phyloP scores from a whole-genome alignment of 306 rosid genomes.

The Corylus heterophylla region DNA sequence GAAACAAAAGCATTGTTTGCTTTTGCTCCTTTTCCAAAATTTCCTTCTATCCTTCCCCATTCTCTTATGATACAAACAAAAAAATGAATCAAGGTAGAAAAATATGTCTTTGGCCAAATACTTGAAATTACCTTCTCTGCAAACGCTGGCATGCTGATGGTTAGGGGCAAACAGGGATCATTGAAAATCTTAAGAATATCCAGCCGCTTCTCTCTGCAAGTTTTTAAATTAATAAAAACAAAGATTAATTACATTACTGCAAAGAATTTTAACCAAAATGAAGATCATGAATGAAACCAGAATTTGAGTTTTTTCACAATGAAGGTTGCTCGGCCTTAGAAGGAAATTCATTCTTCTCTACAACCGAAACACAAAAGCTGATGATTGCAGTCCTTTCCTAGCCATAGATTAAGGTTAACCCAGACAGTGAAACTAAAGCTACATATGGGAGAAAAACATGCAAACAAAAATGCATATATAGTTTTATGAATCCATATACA shows the following conservation, averaged over 20 bases:
- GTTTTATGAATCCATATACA: too few relatives aligned
- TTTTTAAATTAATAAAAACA: background rate
- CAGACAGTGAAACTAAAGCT: too few relatives aligned
- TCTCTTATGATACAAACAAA: background rate
- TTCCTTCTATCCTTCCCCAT: conserved; percentile 10
- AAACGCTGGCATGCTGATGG: conserved; percentile 64
- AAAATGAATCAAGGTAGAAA: conserved; percentile 11
- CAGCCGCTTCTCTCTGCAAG: conserved; percentile 67
- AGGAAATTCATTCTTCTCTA: background rate
- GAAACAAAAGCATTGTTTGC: too few relatives aligned
- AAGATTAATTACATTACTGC: background rate
- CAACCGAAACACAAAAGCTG: too few relatives aligned
- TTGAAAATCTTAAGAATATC: conserved; percentile 60
- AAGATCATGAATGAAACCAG: conserved; percentile 1
- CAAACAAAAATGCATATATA: too few relatives aligned
- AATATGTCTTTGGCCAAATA: conserved; percentile 4
- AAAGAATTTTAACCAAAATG: background rate
- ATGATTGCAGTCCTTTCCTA: too few relatives aligned
- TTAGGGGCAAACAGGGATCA: conserved; percentile 58
- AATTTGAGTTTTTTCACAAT: background rate
- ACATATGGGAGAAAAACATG: too few relatives aligned
- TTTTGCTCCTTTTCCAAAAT: background rate
- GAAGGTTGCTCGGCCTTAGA: background rate
- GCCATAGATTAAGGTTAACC: too few relatives aligned
- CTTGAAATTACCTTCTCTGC: conserved; percentile 60